Base-by-base conservation (phyloP, 495 filamentous ascomycete genomes). In the Aspergillus funiculosus region DNA sequence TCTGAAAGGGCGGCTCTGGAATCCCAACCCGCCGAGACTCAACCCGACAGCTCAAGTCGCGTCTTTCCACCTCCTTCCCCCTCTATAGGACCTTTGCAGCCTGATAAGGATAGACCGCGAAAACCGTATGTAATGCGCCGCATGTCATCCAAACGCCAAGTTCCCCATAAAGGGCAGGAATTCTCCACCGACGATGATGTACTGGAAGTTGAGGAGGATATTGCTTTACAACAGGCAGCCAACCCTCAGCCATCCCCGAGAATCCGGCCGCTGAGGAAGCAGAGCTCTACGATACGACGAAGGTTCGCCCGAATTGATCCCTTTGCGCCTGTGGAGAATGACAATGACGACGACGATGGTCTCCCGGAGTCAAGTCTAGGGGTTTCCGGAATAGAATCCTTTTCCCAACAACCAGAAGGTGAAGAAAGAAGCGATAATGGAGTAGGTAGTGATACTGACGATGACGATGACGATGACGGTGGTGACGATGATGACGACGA, bases 101-200 rank as follows among this genome's bases (percentile, higher is more conserved):
- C 49, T 10, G 65, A 72, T 46, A 77, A 74, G 48, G 64, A 72
- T 49, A 78, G 74, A 48, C 71, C 80, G n/a, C 82, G 79, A 56
- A 89, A 87, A 59, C 87, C 86, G 9, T 58, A 74, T 17, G 77
- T 89, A 63, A 58, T 77, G 31, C 83, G 86, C 40, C 78, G 86
- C 36, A 73, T 80, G 50, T 87, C 88, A 21, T 85, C 84, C n/a
- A 83, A 81, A 53, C 74, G 81, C 6, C 75, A 80, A 46, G 74
- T 77, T 11, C 89, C 87, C 13, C 80, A 90, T 52, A 82, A 83
- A 50, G 85, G 89, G 10, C 87, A 88, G 59, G 80, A 87, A 50
- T 99, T 96, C 63, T 95, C 90, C 6, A 89, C 87, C 15, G 92
- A 99, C 55, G 92, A 99, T 63, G 89, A 86, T 61, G 75, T 83